These are phyloP conservation scores for Xylaria polymorpha DNA, from an alignment of 2,329 filamentous ascomycete species.

Conservation along the genomic window DNA sequence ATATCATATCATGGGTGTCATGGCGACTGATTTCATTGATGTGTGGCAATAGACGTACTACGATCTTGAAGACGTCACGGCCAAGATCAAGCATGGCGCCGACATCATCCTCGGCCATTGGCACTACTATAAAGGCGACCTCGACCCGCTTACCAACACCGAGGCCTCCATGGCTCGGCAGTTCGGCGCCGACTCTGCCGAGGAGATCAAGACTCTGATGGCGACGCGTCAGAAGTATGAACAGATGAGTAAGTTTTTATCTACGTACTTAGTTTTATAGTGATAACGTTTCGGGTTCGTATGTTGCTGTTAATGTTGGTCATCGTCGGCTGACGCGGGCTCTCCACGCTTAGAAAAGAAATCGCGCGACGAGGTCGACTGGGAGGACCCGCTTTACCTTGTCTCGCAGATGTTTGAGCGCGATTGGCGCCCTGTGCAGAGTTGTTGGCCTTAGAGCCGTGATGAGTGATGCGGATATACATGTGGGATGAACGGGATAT, in stretches of 20 bases:
- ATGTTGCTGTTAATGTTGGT: too few species aligned
- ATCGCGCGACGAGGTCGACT: conserved; percentile 21
- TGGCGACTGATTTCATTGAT: conserved; percentile 48
- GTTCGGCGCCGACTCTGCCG: conserved; percentile 45
- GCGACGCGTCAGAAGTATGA: conserved; percentile 46
- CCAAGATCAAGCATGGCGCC: conserved; percentile 57
- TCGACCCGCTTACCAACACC: conserved; percentile 47
- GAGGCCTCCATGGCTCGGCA: conserved; percentile 45
- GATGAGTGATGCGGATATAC: background rate
- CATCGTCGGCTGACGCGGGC: conserved; percentile 1
- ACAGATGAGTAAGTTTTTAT: conserved; percentile 41
- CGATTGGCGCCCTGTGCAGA: conserved; percentile 52
- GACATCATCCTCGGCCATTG: conserved; percentile 61
- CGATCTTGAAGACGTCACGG: conserved; percentile 43
- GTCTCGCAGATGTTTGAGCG: conserved; percentile 60
- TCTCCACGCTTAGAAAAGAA: conserved; percentile 20
- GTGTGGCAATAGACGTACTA: conserved; percentile 30
- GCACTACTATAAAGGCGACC: conserved; percentile 61
- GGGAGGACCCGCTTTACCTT: conserved; percentile 58
- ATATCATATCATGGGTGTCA: too few species aligned
- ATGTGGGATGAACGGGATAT: background rate
- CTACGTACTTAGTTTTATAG: too few species aligned
- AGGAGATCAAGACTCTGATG: conserved; percentile 52
- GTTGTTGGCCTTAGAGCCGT: conserved; percentile 34
- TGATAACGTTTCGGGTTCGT: too few species aligned